Conservation (phyloP, 129 eudicot genomes). For the Arctium lappa region DNA sequence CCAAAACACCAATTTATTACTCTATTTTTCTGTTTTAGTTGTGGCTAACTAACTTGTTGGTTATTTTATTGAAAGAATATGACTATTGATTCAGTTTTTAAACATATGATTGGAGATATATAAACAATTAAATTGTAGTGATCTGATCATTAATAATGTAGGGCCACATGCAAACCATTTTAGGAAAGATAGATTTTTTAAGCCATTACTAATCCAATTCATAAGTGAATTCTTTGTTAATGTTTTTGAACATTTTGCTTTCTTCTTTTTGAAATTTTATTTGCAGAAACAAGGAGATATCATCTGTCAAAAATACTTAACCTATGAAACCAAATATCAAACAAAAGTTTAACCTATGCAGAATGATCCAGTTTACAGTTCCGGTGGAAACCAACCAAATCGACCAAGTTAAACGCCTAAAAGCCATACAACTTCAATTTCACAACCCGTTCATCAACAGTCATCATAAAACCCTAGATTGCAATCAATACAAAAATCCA, state of each 20-base stretch:
- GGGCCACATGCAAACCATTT: no score
- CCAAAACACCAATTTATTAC: not conserved
- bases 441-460: not conserved
- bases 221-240: not conserved
- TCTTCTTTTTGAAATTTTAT: not conserved
- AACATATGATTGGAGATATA: not conserved
- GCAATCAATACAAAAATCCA: not conserved
- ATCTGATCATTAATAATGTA: not conserved
- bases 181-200: no score
- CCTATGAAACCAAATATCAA: not conserved
- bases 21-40: no score
- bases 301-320: not conserved
- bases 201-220: not conserved
- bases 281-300: not conserved
- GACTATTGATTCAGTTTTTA: not conserved
- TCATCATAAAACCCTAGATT: slow-evolving; percentile 7
- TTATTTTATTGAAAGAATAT: not conserved
- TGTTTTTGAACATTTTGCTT: not conserved
- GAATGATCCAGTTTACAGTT: not conserved
- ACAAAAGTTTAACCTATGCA: not conserved
- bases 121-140: not conserved
- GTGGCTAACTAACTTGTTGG: not conserved
- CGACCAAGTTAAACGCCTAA: not conserved
- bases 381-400: no score
- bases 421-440: not conserved